Conservation (phyloP, 1,284 basidiomycete species). For the Hymenochaete sp. region DNA sequence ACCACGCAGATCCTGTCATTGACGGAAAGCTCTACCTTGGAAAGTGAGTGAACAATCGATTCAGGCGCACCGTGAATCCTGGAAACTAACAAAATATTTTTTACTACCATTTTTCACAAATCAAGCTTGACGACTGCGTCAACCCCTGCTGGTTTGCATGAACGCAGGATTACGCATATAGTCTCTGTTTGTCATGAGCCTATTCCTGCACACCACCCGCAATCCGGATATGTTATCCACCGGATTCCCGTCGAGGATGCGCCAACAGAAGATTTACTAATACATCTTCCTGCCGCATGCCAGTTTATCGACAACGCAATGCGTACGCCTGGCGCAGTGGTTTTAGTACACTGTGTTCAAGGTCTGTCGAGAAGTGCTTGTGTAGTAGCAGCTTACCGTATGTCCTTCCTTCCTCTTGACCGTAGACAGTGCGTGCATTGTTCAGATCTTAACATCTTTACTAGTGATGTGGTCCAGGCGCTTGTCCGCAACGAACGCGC, state of each 20-base stretch:
- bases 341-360: constrained; percentile 17
- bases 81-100: background rate
- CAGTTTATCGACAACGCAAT: constrained; percentile 17
- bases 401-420: too few relatives aligned
- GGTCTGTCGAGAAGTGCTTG: constrained; percentile 16
- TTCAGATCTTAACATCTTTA: background rate
- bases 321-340: constrained; percentile 7
- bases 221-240: constrained; percentile 15
- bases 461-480: constrained; percentile 17
- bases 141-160: constrained; percentile 14
- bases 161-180: constrained; percentile 16
- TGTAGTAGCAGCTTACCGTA: constrained; percentile 17
- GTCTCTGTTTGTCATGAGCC: constrained; percentile 16
- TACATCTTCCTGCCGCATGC: constrained; percentile 16
- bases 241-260: constrained; percentile 15
- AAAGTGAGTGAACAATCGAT: constrained; percentile 11
- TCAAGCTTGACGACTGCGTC: constrained; percentile 15
- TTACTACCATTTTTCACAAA: background rate
- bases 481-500: constrained; percentile 16
- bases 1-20: constrained; percentile 17
- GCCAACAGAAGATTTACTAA: constrained; percentile 15
- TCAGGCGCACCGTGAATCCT: background rate
- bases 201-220: constrained; percentile 16
- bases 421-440: background rate
- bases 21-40: constrained; percentile 18